A percentile compares a stretch with the other conserved stretches of the same genome.
Evolutionary conservation across 139 green algal genomes (phyloP).

Genomic region (Raphidocelis subcapitata): DNA sequence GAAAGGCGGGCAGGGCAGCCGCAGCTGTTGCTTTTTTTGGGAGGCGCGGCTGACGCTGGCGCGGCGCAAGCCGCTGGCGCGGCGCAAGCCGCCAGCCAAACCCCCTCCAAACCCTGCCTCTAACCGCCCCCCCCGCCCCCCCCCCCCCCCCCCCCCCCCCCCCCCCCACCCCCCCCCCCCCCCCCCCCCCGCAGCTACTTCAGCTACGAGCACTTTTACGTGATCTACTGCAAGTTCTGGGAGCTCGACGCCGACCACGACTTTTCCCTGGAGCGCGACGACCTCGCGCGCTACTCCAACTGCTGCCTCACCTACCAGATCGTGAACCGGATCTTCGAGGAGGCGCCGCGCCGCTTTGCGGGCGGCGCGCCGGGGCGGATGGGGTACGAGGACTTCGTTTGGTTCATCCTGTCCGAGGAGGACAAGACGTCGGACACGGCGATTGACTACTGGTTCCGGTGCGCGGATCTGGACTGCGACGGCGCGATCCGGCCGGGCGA

Average conservation of each 20-base stretch:
- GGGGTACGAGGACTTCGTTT: constrained; percentile 99
- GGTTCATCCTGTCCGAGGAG: constrained; percentile 99
- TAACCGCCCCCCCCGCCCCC: no score
- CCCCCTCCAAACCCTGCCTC: no score
- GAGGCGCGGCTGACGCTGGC: no score
- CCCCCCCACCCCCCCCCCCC: no score
- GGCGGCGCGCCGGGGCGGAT: constrained; percentile 77
- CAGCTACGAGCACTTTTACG: constrained; percentile 99
- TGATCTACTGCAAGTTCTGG: constrained; percentile 99
- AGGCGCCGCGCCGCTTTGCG: constrained; percentile 74
- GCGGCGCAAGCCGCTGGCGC: no score
- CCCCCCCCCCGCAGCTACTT: constrained; percentile 5
- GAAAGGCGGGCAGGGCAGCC: no score
- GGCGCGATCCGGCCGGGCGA: constrained; percentile 79
- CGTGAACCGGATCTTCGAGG: constrained; percentile 91
- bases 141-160: no score
- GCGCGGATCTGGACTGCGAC: constrained; percentile 93
- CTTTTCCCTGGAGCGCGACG: constrained; percentile 91
- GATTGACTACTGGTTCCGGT: constrained; percentile 92
- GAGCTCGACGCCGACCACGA: constrained; percentile 99
- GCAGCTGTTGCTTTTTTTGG: no score
- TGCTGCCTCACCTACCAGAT: constrained; percentile 92
- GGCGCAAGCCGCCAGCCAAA: no score
- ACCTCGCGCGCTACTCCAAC: constrained; percentile 95
- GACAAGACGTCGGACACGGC: constrained; percentile 92